Conservation (phyloP, 179 eudicot species). For the Pouteria campechiana region DNA sequence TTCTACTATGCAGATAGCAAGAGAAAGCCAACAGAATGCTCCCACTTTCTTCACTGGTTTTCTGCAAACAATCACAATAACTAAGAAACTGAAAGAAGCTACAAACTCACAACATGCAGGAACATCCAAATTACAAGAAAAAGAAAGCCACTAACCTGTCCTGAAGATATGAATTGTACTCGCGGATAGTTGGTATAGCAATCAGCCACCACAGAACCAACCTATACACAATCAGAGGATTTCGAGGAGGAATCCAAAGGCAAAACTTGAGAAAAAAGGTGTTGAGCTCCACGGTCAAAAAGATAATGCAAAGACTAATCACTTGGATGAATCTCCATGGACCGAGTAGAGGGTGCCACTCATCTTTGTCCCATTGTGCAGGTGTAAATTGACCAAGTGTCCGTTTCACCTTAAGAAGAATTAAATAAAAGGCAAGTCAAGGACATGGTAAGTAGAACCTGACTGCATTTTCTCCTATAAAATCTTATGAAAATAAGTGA, state of each 20-base stretch:
- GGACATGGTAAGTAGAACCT: background rate
- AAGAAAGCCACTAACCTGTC: constrained; percentile 48
- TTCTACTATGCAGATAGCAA: constrained; percentile 92
- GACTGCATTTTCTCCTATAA: background rate
- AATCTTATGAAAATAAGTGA: background rate
- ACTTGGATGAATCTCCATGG: constrained; percentile 96
- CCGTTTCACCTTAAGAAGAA: constrained; percentile 60
- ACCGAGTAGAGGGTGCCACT: constrained; percentile 96
- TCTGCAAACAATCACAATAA: constrained; percentile 17
- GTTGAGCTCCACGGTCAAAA: constrained; percentile 92
- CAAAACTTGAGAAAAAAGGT: constrained; percentile 94
- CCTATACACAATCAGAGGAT: constrained; percentile 72
- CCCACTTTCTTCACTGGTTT: constrained; percentile 88
- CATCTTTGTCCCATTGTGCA: constrained; percentile 98
- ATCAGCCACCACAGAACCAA: constrained; percentile 97
- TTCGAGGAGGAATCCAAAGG: constrained; percentile 97
- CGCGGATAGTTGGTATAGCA: constrained; percentile 94
- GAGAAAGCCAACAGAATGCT: constrained; percentile 91
- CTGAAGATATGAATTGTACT: constrained; percentile 91
- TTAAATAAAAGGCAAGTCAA: background rate
- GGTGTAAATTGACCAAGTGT: constrained; percentile 94
- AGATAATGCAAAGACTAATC: constrained; percentile 63
- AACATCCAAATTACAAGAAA: background rate
- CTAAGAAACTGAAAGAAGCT: background rate
- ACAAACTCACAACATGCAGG: background rate